Base-by-base conservation (phyloP, 1,284 basidiomycete genomes). In the Melampsora abietis-canadensis region DNA sequence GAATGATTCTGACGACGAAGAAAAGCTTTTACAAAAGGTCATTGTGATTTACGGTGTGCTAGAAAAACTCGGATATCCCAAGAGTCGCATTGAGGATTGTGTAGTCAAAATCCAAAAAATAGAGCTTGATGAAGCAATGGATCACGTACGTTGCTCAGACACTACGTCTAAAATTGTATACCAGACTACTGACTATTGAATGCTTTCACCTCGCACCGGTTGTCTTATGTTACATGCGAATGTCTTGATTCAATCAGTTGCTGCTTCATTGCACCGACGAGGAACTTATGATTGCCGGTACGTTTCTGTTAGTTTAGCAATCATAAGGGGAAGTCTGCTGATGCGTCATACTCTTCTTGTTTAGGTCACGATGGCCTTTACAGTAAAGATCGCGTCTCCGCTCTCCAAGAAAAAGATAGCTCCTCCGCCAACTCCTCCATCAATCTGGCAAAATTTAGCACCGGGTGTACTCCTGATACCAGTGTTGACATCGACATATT, bases 81-180 rank as follows among this genome's bases (percentile, higher is more conserved):
- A 91, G 77, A 85, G 84, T 8, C 85, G 88, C 75, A 88, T 93
- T 10, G 85, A 87, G 68, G 85, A 88, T 76, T 94, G 92, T 78
- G 82, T 96, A 17, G 83, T 82, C 83, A 24, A 88, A 51, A 82
- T 85, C 44, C 87, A 83, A 2, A 80, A 88, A 0, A 84, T 91
- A 21, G 91, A 94, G 7, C 85, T 96, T 54, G 93, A 97, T 24
- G 91, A 94, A 73, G 93, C 91, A n/a, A 85, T 92, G 73, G 90
- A 93, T 79, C 96, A 93, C 92, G 93, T 94, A 78, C 37, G 68
- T 63, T 30, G n/a, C n/a, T 48, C 19, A 34, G 34, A 30, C 40
- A 15, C 7, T 15, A 2, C 7, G 2, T 24, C 27, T 40, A 72
- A 27, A n/a, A 74, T 10, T n/a, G 15, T 21, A 19, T 14, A 44